Base-by-base conservation (phyloP, 2,329 filamentous ascomycete genomes). In the Diaporthe sp. region DNA sequence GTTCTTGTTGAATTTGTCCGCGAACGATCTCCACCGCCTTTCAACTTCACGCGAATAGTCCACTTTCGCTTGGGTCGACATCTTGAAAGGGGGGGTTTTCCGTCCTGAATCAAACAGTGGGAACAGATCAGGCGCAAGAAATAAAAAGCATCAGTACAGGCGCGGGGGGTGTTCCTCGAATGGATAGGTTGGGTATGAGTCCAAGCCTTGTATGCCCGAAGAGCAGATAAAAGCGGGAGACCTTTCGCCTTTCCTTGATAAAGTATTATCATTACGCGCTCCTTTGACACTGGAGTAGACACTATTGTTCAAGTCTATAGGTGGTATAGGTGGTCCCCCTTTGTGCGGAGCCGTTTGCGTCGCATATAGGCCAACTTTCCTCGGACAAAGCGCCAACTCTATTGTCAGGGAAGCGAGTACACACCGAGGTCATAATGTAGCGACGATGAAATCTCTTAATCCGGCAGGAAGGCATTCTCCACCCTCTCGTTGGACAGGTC, bases 321-420 rank as follows among this genome's bases (percentile, higher is more conserved):
- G 37, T 42, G 15, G 9, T 22, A 10, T 6, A 42, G 4, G 37
- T 42, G 15, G 9, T 3, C 0, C 4, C 4, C 6, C 65, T 69
- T 55, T 69, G 37, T 69, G n/a, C 31, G 6, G 42, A 22, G 34
- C 65, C 49, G 65, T 69, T 69, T 55, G 22, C 65, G 65, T 53
- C 46, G 7, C 22, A 39, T 25, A 42, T 25, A 25, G 17, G 25
- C 28, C 15, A 4, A 4, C 34, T 42, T 8, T n/a, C 3, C 12
- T 9, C 2, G 12, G n/a, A 39, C n/a, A 53, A 53, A 68, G 62
- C 31, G 13, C n/a, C 22, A 19, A 25, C 19, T 68, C 22, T 19
- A 13, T 34, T 39, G 22, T 4, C 15, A 8, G 22, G 22, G 1
- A 39, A 19, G 8, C 7, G 22, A 7, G 22, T 28, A 34, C 34